These are phyloP conservation scores for Scheffersomyces stipitis DNA, from an alignment of 805 yeast genomes.

Conservation along the genomic window DNA sequence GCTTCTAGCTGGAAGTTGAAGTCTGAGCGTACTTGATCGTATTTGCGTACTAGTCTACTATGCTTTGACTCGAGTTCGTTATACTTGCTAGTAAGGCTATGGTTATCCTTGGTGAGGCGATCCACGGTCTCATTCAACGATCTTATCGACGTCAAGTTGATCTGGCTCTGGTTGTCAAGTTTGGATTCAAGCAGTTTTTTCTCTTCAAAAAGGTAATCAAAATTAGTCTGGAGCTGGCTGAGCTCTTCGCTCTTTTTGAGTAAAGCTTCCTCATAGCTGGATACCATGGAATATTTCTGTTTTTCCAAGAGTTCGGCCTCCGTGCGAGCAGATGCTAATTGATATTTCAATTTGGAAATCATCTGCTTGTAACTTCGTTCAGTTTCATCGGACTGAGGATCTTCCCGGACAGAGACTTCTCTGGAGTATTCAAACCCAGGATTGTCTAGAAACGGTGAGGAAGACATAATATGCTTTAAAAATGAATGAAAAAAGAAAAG, in stretches of 20 bases:
- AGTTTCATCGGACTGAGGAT: slow-evolving; percentile 12
- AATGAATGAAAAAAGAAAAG: too few species aligned
- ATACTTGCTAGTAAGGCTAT: slow-evolving; percentile 7
- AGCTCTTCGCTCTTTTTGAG: slow-evolving; percentile 33
- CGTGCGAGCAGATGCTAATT: slow-evolving; percentile 28
- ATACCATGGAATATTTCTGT: slow-evolving; percentile 22
- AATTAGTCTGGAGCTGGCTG: slow-evolving; percentile 31
- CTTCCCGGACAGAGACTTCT: slow-evolving; percentile 1
- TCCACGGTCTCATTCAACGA: slow-evolving; percentile 18
- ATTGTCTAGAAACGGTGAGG: slow-evolving; percentile 29
- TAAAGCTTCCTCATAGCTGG: slow-evolving; percentile 25
- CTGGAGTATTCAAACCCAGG: slow-evolving; percentile 9
- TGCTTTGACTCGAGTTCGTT: slow-evolving; percentile 20
- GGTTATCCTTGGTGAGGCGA: slow-evolving; percentile 18
- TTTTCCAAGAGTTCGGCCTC: slow-evolving; percentile 34
- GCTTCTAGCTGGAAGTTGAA: slow-evolving; percentile 31
- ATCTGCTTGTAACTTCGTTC: slow-evolving; percentile 15
- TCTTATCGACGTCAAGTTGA: slow-evolving; percentile 16
- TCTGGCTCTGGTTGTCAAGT: slow-evolving; percentile 28
- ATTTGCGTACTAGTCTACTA: slow-evolving; percentile 23
- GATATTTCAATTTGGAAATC: slow-evolving; percentile 31
- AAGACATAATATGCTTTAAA: too few species aligned
- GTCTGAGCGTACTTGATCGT: slow-evolving; percentile 36
- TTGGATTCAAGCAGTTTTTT: slow-evolving; percentile 33
- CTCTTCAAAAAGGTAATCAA: slow-evolving; percentile 36